A percentile compares a stretch with the other conserved stretches of the same genome.
These are phyloP conservation scores for Pseudocercospora vitis DNA, from an alignment of 2,329 filamentous ascomycete species.

Conservation along the genomic window DNA sequence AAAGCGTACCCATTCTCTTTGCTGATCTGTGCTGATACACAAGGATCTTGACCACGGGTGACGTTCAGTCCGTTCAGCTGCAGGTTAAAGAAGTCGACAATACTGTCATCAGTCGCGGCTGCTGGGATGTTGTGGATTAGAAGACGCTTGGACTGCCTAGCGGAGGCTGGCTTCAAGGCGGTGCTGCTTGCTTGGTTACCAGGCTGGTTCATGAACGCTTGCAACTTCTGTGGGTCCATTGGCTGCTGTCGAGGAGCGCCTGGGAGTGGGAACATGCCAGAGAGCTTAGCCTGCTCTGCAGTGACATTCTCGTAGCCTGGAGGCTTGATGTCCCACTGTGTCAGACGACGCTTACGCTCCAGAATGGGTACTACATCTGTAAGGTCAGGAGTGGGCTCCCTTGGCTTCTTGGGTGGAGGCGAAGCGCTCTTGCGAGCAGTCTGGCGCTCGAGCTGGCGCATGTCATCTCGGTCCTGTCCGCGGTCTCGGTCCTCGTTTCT, in stretches of 20 bases:
- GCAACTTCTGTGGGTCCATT: conserved; percentile 90
- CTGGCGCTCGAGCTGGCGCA: conserved; percentile 38
- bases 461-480: conserved; percentile 39
- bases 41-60: conserved; percentile 78
- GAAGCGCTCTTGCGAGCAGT: conserved; percentile 68
- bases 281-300: conserved; percentile 96
- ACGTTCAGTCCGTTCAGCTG: conserved; percentile 97
- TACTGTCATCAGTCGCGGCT: conserved; percentile 69
- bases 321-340: conserved; percentile 99
- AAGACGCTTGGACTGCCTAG: conserved; percentile 89
- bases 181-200: conserved; percentile 68
- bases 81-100: conserved; percentile 88
- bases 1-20: conserved; percentile 78
- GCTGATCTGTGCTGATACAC: conserved; percentile 77
- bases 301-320: conserved; percentile 98
- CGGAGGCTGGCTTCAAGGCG: conserved; percentile 88
- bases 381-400: conserved; percentile 93
- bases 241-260: conserved; percentile 92
- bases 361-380: conserved; percentile 80
- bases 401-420: conserved; percentile 80
- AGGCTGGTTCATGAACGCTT: conserved; percentile 93
- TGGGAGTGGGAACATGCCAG: conserved; percentile 96
- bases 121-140: conserved; percentile 80
- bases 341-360: conserved; percentile 86
- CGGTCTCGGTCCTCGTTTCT: conserved; percentile 38